Percentiles rank a stretch among this genome's conserved stretches.
Conservation (phyloP, 768 basidiomycete species). For the Lactarius evosmus region DNA sequence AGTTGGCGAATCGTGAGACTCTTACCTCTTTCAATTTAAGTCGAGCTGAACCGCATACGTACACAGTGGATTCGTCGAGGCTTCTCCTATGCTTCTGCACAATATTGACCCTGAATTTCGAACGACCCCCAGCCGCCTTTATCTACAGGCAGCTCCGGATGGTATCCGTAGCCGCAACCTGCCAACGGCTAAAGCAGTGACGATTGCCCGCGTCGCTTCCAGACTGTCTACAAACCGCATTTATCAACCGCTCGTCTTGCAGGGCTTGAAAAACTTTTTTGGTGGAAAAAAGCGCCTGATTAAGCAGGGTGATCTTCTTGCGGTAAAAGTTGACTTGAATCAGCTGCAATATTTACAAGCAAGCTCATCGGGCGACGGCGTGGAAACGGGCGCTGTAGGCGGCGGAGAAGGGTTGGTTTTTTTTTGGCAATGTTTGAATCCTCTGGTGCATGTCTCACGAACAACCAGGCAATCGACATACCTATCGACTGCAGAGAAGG, state of each 20-base stretch:
- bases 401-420: conserved; percentile 10
- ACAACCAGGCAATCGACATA: conserved; percentile 10
- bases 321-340: conserved; percentile 59
- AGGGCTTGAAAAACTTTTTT: conserved; percentile 64
- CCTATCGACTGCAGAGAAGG: conserved; percentile 38
- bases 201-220: conserved; percentile 78
- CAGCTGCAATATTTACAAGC: conserved; percentile 28
- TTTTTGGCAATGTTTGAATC: not conserved
- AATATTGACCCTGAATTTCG: conserved; percentile 44
- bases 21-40: not conserved
- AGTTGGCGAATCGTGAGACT: conserved; percentile 37
- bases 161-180: conserved; percentile 55
- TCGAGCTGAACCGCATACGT: not conserved
- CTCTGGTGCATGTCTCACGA: not conserved
- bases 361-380: not conserved
- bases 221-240: conserved; percentile 61
- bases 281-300: conserved; percentile 51
- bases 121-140: conserved; percentile 32
- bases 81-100: conserved; percentile 51
- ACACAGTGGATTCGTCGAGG: conserved; percentile 42
- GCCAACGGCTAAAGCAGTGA: conserved; percentile 65
- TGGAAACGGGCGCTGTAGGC: conserved; percentile 9
- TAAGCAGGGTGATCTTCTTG: conserved; percentile 72
- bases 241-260: conserved; percentile 61
- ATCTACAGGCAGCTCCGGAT: conserved; percentile 55